Evolutionary conservation across 2,329 filamentous ascomycete species (phyloP), one percentile per base, ranked within the genome.

Genomic region (Colletotrichum theobromicola): DNA sequence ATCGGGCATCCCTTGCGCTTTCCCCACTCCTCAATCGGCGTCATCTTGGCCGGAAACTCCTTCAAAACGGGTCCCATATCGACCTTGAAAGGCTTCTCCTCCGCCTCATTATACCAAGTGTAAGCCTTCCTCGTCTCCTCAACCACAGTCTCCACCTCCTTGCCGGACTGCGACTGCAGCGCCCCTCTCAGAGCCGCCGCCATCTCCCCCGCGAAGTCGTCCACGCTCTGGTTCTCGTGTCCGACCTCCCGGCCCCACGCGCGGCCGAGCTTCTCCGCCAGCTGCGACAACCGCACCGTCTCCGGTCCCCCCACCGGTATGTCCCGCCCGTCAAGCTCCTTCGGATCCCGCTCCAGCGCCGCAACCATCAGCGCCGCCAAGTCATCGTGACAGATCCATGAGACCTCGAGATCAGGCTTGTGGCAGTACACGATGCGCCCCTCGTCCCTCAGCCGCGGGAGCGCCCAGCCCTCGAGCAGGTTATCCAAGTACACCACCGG

Each of bases 101-200:
- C 79, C 16, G 80, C 78, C 70, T 85, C 82, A 35, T 85, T 84
- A 75, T 85, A 85, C 75, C 82, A 83, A 8, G 83, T 83, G 76
- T 85, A 85, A 10, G 83, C 83, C 76, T 80, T 83, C 76, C 82
- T 83, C 84, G 85, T 85, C 79, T 85, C 82, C 24, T 74, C 79
- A 12, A 84, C 77, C 30, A 85, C 79, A 15, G 75, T 76, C 13
- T 83, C 83, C 7, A 77, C 79, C n/a, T 85, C 81, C n/a, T 85
- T 66, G 8, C 82, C 80, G 7, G 79, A 77, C 83, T 46, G 42
- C 42, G 42, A 85, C 84, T 12, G 80, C 79, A 65, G 77, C 67
- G 55, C 78, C 77, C 70, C 81, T 81, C 66, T 77, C 77, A 57
- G 77, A 77, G 66, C 79, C 81, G 55, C 42, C 2, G 42, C 42